These are phyloP conservation scores for Rhizophagus sp. DNA, from an alignment of 192 early-diverging fungal species.

Conservation along the genomic window DNA sequence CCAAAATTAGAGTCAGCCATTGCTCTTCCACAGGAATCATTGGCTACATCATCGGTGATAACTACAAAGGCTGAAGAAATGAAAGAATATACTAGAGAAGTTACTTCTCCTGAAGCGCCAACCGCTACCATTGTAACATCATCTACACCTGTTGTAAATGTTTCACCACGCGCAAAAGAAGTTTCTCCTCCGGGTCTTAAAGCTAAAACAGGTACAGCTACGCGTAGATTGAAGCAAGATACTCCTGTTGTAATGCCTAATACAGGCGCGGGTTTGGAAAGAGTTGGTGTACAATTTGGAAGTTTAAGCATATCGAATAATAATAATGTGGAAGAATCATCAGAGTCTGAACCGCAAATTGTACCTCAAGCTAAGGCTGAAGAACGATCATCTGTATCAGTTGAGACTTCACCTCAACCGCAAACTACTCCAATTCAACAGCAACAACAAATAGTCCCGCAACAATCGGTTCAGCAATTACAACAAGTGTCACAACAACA, in stretches of 20 bases:
- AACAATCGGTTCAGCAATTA: conserved; percentile 36
- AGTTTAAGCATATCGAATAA: conserved; percentile 65
- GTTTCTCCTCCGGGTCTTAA: conserved; percentile 45
- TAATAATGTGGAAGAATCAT: conserved; percentile 42
- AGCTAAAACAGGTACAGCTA: conserved; percentile 42
- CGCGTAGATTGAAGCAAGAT: conserved; percentile 85
- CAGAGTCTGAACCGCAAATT: conserved; percentile 37
- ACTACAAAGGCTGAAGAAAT: conserved; percentile 33
- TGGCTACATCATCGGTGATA: conserved; percentile 22
- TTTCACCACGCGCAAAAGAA: conserved; percentile 41
- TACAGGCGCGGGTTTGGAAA: conserved; percentile 57
- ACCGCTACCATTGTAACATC: conserved; percentile 19
- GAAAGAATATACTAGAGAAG: conserved; percentile 16
- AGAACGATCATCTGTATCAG: background rate
- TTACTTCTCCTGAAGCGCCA: conserved; percentile 10
- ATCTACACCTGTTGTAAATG: conserved; percentile 35
- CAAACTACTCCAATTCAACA: conserved; percentile 37
- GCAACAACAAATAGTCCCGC: conserved; percentile 46
- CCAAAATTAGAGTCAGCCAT: conserved; percentile 28
- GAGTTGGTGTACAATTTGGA: conserved; percentile 81
- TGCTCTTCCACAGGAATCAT: conserved; percentile 24
- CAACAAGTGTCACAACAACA: conserved; percentile 30
- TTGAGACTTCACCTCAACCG: background rate
- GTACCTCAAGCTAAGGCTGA: conserved; percentile 12
- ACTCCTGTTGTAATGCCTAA: conserved; percentile 86